Percentiles rank a stretch among this genome's conserved stretches.
Conservation (phyloP, 306 rosid species). For the Alnus glutinosa region DNA sequence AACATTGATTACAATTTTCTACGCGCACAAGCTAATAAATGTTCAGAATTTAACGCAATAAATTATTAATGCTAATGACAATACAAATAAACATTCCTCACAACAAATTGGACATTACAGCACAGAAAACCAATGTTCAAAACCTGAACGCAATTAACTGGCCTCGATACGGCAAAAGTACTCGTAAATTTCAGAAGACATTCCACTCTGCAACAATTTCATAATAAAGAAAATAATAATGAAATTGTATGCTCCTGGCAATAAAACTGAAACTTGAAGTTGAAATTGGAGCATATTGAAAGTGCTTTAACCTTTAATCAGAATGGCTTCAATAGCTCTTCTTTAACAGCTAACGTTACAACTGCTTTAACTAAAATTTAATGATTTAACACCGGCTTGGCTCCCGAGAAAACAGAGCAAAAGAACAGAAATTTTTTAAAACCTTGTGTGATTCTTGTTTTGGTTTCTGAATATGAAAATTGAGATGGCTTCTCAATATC, state of each 20-base stretch:
- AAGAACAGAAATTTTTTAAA: not conserved
- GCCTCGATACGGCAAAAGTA: conserved; percentile 28
- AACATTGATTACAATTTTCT: no score
- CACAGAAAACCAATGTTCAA: conserved; percentile 5
- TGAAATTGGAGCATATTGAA: not conserved
- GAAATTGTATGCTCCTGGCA: not conserved
- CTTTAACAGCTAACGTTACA: not conserved
- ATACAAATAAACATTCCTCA: not conserved
- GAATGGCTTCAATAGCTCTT: not conserved
- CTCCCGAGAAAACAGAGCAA: not conserved
- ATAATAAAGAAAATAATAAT: not conserved
- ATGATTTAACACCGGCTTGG: not conserved
- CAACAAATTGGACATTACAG: not conserved
- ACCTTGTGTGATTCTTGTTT: not conserved
- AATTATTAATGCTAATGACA: not conserved
- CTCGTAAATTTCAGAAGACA: conserved; percentile 48
- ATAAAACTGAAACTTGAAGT: not conserved
- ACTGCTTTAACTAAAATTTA: not conserved
- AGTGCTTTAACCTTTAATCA: not conserved
- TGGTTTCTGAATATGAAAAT: not conserved
- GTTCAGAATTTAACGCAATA: not conserved
- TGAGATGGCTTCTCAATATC: not conserved
- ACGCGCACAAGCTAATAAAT: not conserved
- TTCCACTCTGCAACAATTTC: conserved; percentile 47
- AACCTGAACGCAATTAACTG: conserved; percentile 48